These are phyloP conservation scores for Misopates orontium DNA, from an alignment of 257 asterid genomes.

Conservation along the genomic window DNA sequence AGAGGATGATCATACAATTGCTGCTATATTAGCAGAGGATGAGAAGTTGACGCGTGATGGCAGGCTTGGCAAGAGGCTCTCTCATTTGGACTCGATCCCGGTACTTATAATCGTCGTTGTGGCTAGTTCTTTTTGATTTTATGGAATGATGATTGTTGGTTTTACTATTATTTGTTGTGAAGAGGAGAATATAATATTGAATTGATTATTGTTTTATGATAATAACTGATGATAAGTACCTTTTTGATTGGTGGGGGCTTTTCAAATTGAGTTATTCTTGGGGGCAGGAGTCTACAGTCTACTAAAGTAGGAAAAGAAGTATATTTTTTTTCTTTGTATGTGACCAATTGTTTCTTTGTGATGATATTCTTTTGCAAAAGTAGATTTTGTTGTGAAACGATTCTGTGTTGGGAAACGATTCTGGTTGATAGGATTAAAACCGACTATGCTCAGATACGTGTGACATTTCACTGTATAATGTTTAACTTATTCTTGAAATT, in stretches of 20 bases:
- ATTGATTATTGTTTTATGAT: constrained; percentile 15
- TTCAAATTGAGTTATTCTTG: neutral
- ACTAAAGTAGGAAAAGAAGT: neutral
- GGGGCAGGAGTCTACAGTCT: neutral
- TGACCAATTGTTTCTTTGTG: too few relatives aligned
- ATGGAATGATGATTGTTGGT: constrained; percentile 13
- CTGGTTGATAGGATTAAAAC: too few relatives aligned
- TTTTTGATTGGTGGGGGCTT: neutral
- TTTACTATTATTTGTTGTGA: constrained; percentile 1
- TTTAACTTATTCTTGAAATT: too few relatives aligned
- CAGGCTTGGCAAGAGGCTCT: constrained; percentile 79
- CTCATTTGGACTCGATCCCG: constrained; percentile 91
- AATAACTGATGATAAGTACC: neutral
- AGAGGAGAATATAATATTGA: constrained; percentile 20
- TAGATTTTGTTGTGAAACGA: neutral
- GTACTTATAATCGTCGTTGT: constrained; percentile 36
- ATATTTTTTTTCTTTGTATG: too few relatives aligned
- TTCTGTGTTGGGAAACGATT: neutral
- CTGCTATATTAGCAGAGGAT: constrained; percentile 70
- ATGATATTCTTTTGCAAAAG: neutral
- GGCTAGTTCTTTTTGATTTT: constrained; percentile 1
- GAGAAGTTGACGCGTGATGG: constrained; percentile 46
- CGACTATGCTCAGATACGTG: too few relatives aligned
- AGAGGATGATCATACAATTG: constrained; percentile 95
- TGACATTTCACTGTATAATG: neutral